Evolutionary conservation across 2,329 filamentous ascomycete species (phyloP).

Genomic region (Berkeleyomyces basicola): DNA sequence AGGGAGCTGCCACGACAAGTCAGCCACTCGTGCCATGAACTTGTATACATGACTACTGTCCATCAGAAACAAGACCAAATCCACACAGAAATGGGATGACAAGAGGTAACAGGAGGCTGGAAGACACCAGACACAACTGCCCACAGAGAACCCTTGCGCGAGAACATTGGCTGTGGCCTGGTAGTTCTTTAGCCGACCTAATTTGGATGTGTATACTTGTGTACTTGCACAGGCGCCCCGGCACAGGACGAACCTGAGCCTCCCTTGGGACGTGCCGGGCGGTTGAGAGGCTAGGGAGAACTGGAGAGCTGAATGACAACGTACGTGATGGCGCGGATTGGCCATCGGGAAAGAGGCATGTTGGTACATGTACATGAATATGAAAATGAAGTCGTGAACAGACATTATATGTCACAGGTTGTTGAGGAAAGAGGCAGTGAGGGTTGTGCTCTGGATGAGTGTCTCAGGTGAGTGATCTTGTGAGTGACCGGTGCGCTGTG

Average conservation of each 20-base stretch:
- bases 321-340: too few relatives aligned
- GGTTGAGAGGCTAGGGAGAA: too few relatives aligned
- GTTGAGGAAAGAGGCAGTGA: background rate
- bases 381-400: too few relatives aligned
- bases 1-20: background rate
- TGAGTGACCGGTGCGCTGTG: background rate
- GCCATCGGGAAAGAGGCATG: too few relatives aligned
- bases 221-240: too few relatives aligned
- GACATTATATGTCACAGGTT: too few relatives aligned
- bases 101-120: constrained; percentile 1
- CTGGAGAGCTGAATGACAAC: too few relatives aligned
- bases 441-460: background rate
- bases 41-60: background rate
- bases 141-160: background rate
- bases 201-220: too few relatives aligned
- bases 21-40: background rate
- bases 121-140: background rate
- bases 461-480: background rate
- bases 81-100: background rate
- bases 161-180: background rate
- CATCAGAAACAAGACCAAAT: background rate
- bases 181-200: too few relatives aligned
- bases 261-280: too few relatives aligned
- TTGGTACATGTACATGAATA: too few relatives aligned
- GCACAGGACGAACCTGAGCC: too few relatives aligned